Evolutionary conservation across 257 asterid genomes (phyloP).

Genomic region (Salvia rosmarinus): DNA sequence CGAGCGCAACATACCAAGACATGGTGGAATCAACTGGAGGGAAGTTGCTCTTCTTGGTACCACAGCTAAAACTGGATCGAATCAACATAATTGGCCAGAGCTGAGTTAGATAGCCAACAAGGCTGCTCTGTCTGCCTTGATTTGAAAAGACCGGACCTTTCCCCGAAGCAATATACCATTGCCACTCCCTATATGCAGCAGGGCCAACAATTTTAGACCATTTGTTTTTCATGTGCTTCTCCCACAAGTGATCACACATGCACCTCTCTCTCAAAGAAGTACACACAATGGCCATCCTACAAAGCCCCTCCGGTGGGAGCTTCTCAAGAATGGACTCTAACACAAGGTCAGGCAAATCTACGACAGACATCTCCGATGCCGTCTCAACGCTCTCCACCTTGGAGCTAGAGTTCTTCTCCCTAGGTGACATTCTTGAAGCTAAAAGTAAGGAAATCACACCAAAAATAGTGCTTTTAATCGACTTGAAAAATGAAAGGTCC

Average conservation of each 20-base stretch:
- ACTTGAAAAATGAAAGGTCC: slow-evolving; percentile 48
- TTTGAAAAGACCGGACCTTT: slow-evolving; percentile 56
- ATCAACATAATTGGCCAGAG: slow-evolving; percentile 62
- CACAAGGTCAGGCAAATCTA: slow-evolving; percentile 88
- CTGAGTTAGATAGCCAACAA: slow-evolving; percentile 44
- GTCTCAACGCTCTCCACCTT: slow-evolving; percentile 44
- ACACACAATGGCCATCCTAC: slow-evolving; percentile 72
- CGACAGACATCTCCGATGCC: slow-evolving; percentile 44
- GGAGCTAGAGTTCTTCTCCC: slow-evolving; percentile 44
- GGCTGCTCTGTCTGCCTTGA: slow-evolving; percentile 53
- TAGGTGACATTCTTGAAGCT: slow-evolving; percentile 45
- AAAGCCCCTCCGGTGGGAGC: slow-evolving; percentile 79
- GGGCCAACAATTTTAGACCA: slow-evolving; percentile 77
- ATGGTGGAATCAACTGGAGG: slow-evolving; percentile 64
- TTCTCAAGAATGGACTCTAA: slow-evolving; percentile 81
- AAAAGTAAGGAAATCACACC: slow-evolving; percentile 29
- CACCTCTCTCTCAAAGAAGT: slow-evolving; percentile 66
- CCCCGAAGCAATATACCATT: slow-evolving; percentile 54
- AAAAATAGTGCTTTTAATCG: slow-evolving; percentile 37
- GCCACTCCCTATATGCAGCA: slow-evolving; percentile 76
- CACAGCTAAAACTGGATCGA: slow-evolving; percentile 49
- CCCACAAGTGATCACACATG: slow-evolving; percentile 77
- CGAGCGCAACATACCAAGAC: slow-evolving; percentile 83
- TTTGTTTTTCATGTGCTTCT: slow-evolving; percentile 65
- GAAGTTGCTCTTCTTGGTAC: slow-evolving; percentile 44